A percentile compares a stretch with the other conserved stretches of the same genome.
Evolutionary conservation across 805 yeast genomes (phyloP).

Genomic region (Isabelozyma pseudorhagii): DNA sequence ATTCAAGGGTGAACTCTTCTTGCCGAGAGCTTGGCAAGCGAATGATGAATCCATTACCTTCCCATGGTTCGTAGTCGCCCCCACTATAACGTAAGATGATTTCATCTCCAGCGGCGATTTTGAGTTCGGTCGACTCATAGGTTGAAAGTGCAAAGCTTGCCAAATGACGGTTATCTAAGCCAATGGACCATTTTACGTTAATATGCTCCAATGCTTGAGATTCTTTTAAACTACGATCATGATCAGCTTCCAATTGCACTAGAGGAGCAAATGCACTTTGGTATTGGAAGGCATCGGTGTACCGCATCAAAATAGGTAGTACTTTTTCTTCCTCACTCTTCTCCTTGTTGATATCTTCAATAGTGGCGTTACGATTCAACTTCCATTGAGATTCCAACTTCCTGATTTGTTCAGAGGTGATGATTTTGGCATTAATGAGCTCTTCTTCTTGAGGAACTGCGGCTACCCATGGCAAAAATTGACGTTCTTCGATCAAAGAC

Average conservation of each 20-base stretch:
- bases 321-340: constrained; percentile 55
- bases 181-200: constrained; percentile 69
- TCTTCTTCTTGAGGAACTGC: constrained; percentile 66
- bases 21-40: constrained; percentile 64
- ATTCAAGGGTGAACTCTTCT: constrained; percentile 71
- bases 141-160: constrained; percentile 70
- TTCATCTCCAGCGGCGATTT: constrained; percentile 83
- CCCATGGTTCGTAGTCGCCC: constrained; percentile 59
- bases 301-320: constrained; percentile 70
- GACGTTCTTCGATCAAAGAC: constrained; percentile 75
- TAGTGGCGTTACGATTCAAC: constrained; percentile 63
- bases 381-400: constrained; percentile 83
- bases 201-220: constrained; percentile 74
- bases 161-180: constrained; percentile 59
- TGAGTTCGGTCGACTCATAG: constrained; percentile 60
- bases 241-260: constrained; percentile 76
- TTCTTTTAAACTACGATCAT: constrained; percentile 71
- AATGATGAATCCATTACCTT: constrained; percentile 66
- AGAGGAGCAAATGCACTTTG: constrained; percentile 84
- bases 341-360: constrained; percentile 58
- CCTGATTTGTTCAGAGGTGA: constrained; percentile 62
- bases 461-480: constrained; percentile 80
- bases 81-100: constrained; percentile 66
- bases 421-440: constrained; percentile 48
- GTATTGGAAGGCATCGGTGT: constrained; percentile 79